Percentiles rank a stretch among this genome's conserved stretches.
phyloP scores from a whole-genome alignment of 192 early-diverging fungal genomes.

The Umbelopsis isabellina region DNA sequence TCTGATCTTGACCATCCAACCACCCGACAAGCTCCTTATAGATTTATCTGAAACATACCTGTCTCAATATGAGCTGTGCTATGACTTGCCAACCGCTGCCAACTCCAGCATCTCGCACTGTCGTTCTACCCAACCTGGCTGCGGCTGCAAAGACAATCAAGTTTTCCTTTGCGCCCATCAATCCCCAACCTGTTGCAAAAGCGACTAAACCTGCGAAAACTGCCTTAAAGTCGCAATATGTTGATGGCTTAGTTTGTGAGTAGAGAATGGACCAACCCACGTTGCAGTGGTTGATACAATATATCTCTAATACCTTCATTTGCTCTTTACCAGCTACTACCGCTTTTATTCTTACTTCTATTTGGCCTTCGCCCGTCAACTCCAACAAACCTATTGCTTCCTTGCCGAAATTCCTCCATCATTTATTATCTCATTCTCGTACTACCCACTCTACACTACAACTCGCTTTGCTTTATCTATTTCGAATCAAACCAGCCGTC shows the following conservation, averaged over 20 bases:
- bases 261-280: background rate
- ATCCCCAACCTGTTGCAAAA: background rate
- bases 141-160: background rate
- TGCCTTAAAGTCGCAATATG: constrained; percentile 6
- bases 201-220: constrained; percentile 1
- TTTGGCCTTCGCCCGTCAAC: constrained; percentile 20
- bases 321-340: background rate
- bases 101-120: background rate
- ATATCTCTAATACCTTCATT: background rate
- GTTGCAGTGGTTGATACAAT: background rate
- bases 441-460: constrained; percentile 65
- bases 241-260: constrained; percentile 19
- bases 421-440: constrained; percentile 59
- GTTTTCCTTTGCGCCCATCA: background rate
- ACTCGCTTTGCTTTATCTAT: constrained; percentile 60
- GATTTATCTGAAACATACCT: no score
- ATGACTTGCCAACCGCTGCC: constrained; percentile 1
- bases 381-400: constrained; percentile 35
- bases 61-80: constrained; percentile 5
- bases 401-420: constrained; percentile 49
- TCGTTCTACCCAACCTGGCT: constrained; percentile 1
- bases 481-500: constrained; percentile 33
- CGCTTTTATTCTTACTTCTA: constrained; percentile 21
- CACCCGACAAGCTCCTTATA: no score
- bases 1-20: no score